Evolutionary conservation across 1,284 basidiomycete species (phyloP).

Genomic region (Cerrena zonata): DNA sequence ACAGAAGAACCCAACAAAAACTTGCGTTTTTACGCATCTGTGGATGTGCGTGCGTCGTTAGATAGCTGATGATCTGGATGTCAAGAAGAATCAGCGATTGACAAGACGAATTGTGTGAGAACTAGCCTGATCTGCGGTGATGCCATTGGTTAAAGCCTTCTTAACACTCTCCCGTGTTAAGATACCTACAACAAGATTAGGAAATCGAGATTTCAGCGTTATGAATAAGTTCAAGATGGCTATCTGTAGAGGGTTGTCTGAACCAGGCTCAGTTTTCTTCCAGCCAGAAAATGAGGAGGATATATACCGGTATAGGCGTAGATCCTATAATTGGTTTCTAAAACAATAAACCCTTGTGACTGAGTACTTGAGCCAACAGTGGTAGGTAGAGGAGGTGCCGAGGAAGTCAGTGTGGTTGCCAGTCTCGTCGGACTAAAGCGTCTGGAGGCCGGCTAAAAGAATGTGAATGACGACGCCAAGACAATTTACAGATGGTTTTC

Average conservation of each 20-base stretch:
- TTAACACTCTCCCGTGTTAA: slow-evolving; percentile 94
- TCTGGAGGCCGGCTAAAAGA: slow-evolving; percentile 53
- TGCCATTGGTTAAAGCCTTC: slow-evolving; percentile 89
- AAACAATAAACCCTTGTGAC: slow-evolving; percentile 84
- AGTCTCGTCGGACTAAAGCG: slow-evolving; percentile 94
- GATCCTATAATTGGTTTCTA: slow-evolving; percentile 97
- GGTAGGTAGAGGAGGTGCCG: slow-evolving; percentile 65
- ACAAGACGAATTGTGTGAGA: slow-evolving; percentile 5
- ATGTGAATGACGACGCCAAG: slow-evolving; percentile 3
- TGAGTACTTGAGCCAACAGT: slow-evolving; percentile 52
- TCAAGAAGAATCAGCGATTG: not conserved
- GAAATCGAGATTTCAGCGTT: slow-evolving; percentile 87
- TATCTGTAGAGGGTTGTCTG: slow-evolving; percentile 92
- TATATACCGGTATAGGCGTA: slow-evolving; percentile 91
- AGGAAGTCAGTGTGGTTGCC: slow-evolving; percentile 87
- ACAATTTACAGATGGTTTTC: slow-evolving; percentile 1
- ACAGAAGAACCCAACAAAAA: too few relatives aligned
- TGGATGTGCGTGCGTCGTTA: slow-evolving; percentile 90
- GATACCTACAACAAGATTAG: slow-evolving; percentile 91
- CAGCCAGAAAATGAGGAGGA: slow-evolving; percentile 6
- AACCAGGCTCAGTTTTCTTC: slow-evolving; percentile 13
- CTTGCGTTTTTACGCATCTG: slow-evolving; percentile 93
- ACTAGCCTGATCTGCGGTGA: slow-evolving; percentile 88
- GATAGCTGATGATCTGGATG: slow-evolving; percentile 86
- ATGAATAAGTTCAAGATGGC: slow-evolving; percentile 95